Percentiles rank a stretch among this genome's conserved stretches.
Conservation (phyloP, 2,329 filamentous ascomycete species). For the Trichoderma sp. region DNA sequence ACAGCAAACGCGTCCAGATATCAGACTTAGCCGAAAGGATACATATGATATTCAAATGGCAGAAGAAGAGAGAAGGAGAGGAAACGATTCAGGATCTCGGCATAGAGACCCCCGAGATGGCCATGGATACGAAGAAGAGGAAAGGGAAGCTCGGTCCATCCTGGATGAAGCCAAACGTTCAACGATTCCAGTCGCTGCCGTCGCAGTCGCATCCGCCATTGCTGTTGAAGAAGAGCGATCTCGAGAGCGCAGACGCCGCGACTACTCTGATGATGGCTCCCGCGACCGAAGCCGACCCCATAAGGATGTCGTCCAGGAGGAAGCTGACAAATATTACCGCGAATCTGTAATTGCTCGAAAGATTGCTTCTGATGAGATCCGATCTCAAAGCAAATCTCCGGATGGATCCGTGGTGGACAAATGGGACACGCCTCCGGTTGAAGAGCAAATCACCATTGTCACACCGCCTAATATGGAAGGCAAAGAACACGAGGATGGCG, state of each 20-base stretch:
- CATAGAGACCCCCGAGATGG: constrained; percentile 32
- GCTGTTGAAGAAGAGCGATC: constrained; percentile 48
- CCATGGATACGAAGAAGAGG: constrained; percentile 44
- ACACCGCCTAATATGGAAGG: constrained; percentile 59
- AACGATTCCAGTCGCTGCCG: constrained; percentile 54
- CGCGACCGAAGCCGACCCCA: constrained; percentile 38
- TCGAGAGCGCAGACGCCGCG: constrained; percentile 39
- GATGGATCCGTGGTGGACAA: constrained; percentile 60
- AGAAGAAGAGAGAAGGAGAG: constrained; percentile 39
- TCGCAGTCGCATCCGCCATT: constrained; percentile 52
- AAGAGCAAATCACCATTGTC: constrained; percentile 52
- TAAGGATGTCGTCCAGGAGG: constrained; percentile 56
- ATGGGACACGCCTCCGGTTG: constrained; percentile 49
- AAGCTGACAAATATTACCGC: constrained; percentile 62
- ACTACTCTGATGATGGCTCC: constrained; percentile 43
- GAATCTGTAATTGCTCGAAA: constrained; percentile 58
- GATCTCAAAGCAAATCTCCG: constrained; percentile 56
- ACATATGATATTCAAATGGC: constrained; percentile 51
- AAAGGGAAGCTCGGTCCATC: constrained; percentile 50
- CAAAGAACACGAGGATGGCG: constrained; percentile 42
- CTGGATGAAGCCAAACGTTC: constrained; percentile 53
- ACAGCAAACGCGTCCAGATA: constrained; percentile 33
- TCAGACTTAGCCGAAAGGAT: constrained; percentile 54
- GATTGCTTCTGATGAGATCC: constrained; percentile 57
- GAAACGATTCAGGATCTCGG: constrained; percentile 31